Percentiles rank a stretch among this genome's conserved stretches.
Conservation (phyloP, 257 asterid species). For the Thymus quinquecostatus region DNA sequence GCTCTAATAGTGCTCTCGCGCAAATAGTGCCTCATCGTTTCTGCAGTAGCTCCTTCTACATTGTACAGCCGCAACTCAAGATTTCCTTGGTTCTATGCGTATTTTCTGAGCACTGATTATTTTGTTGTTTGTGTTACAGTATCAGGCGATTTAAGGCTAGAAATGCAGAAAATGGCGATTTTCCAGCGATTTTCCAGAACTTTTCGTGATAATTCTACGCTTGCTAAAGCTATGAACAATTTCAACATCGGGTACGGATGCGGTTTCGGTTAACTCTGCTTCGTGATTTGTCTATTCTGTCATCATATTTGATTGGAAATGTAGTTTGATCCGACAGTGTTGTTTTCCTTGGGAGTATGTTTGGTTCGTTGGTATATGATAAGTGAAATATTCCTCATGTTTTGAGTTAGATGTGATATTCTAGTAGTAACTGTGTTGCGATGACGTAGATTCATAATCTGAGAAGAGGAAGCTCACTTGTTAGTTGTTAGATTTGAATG, state of each 20-base stretch:
- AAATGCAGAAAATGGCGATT: slow-evolving; percentile 52
- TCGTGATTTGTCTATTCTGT: background rate
- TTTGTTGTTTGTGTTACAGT: background rate
- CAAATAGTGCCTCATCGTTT: no score
- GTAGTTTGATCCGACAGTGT: background rate
- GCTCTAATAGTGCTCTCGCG: no score
- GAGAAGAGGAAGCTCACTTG: background rate
- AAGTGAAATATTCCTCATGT: background rate
- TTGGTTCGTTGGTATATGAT: background rate
- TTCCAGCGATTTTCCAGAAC: slow-evolving; percentile 58
- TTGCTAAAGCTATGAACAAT: slow-evolving; percentile 54
- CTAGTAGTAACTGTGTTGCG: background rate
- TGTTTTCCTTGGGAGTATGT: background rate
- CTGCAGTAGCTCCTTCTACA: no score
- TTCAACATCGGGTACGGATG: slow-evolving; percentile 60
- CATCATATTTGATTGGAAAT: background rate
- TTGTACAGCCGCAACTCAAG: no score
- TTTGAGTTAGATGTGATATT: background rate
- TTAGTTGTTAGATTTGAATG: slow-evolving; percentile 2
- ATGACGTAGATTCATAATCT: background rate
- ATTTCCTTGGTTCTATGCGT: no score
- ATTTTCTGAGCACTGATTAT: background rate
- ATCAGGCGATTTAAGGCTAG: slow-evolving; percentile 30
- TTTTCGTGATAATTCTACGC: slow-evolving; percentile 56
- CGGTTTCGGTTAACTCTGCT: slow-evolving; percentile 10